Evolutionary conservation across 495 filamentous ascomycete species (phyloP), one percentile per base, ranked within the genome.

Genomic region (Penicillium canariense): DNA sequence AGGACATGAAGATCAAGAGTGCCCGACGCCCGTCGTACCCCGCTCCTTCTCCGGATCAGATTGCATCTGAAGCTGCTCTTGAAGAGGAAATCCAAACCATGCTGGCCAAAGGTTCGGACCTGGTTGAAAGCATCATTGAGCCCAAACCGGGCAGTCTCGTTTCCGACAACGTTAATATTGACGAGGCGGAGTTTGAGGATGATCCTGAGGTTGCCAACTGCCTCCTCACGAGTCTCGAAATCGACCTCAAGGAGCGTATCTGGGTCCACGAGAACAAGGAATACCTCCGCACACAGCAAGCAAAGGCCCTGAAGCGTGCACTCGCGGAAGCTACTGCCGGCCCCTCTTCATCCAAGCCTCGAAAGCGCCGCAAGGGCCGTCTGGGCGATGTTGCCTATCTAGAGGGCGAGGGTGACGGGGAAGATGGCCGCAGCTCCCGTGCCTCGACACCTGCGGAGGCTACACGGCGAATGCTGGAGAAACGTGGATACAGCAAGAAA

Each of bases 261-360:
- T 98, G 94, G 94, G 81, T 91, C n/a, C 88, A 91, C 54, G 84
- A 89, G 59, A 97, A 97, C 70, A 87, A 90, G 62, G 89, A 93
- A 48, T 98, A 89, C 72, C 77, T 98, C 32, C 87, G 92, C 5
- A 79, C 83, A 20, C 82, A 91, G 67, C 89, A 96, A 66, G 82
- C 85, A 43, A 93, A 91, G 68, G 76, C 80, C 4, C 81, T 90
- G 31, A 81, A 86, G 28, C 77, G 83, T 49, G 83, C 85, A 50
- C 69, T 90, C 18, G 74, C 68, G 7, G 78, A 84, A 63, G 73
- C 76, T 15, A 67, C 67, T 32, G 59, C 58, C 1, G 65, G 58
- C 50, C 77, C 80, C 4, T 77, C 78, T 27, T 79, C 79, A 49
- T 74, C 65, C 50, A 77, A 77, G 54, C 71, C 72, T 20, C 74